Evolutionary conservation across 176 grass and related monocot species (phyloP), one percentile per base, ranked within the genome.

Genomic region (Eragrostis nindensis): DNA sequence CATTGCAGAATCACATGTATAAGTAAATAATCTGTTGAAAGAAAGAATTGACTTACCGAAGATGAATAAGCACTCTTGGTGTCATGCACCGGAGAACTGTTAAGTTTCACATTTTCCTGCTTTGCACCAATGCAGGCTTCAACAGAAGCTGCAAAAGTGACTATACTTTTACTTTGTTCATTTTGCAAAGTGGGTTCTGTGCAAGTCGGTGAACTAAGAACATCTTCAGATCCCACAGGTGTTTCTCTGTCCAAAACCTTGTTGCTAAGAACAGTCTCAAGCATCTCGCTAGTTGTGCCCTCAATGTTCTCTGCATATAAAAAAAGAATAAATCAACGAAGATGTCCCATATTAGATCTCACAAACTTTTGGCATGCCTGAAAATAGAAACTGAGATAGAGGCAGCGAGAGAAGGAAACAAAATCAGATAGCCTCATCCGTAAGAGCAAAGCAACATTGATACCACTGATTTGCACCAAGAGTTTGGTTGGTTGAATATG

Each of bases 51-150:
- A 68, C 79, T 27, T 88, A 99, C 96, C 62, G 84, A 82, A 76
- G 96, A 91, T 86, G 92, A 93, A 86, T 99, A 95, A 53, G 50
- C 56, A 88, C 78, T 95, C 76, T 85, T 95, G 49, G 80, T 91
- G 48, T 95, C 90, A 91, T 80, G 76, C 29, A 90, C 43, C 1
- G 88, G 83, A 73, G 90, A 93, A 90, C 75, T 70, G 41, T 22
- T 27, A 82, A 82, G 86, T 82, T 95, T 99, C 18, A 64, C 41
- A 77, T 70, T 89, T 81, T 91, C 74, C 56, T 78, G 84, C 70
- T 92, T 99, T 80, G 84, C 41, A 43, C 82, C 96, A 82, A 76
- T 65, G 50, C 79, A 78, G 61, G 81, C 80, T 79, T 94, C 89
- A 83, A 41, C 85, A 88, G 87, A 90, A 72, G 87, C 64, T 80